phyloP scores from a whole-genome alignment of 139 green algal species.

The Coelastrella sp. region DNA sequence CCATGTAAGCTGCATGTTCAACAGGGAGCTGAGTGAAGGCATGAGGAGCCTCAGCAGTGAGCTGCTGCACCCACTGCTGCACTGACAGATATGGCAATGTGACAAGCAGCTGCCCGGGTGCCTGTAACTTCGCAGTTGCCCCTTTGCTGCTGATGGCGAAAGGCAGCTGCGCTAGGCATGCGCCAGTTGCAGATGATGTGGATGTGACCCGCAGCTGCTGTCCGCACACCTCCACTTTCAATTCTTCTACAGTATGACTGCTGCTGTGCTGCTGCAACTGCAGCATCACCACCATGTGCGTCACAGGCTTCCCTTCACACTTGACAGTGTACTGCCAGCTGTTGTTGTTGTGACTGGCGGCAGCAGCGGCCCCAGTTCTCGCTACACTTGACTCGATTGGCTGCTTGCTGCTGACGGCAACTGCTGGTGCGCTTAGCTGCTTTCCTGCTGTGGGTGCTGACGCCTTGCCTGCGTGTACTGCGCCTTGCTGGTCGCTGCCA shows the following conservation, averaged over 20 bases:
- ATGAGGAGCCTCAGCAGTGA: conserved; percentile 42
- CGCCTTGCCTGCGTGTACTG: neutral
- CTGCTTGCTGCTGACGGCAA: conserved; percentile 23
- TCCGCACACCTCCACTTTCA: conserved; percentile 48
- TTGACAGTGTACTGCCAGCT: conserved; percentile 42
- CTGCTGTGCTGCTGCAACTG: conserved; percentile 34
- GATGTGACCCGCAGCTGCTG: conserved; percentile 7
- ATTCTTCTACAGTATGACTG: neutral
- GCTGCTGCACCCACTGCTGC: conserved; percentile 37
- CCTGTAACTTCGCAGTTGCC: neutral
- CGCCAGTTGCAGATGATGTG: conserved; percentile 4
- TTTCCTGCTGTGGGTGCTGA: neutral
- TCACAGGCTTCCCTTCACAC: conserved; percentile 51
- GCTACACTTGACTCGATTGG: neutral
- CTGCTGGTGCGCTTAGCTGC: neutral
- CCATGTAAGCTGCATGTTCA: conserved; percentile 42
- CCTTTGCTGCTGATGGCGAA: conserved; percentile 40
- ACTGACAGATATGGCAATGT: conserved; percentile 47
- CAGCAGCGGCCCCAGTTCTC: neutral
- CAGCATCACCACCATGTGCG: conserved; percentile 49
- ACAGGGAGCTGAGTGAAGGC: conserved; percentile 51
- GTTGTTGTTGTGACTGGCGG: neutral
- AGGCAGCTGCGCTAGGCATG: conserved; percentile 48
- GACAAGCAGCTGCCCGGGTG: conserved; percentile 23
- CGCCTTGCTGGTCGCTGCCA: neutral